phyloP scores from a whole-genome alignment of 2,329 filamentous ascomycete genomes.

The Paecilomyces niveus region DNA sequence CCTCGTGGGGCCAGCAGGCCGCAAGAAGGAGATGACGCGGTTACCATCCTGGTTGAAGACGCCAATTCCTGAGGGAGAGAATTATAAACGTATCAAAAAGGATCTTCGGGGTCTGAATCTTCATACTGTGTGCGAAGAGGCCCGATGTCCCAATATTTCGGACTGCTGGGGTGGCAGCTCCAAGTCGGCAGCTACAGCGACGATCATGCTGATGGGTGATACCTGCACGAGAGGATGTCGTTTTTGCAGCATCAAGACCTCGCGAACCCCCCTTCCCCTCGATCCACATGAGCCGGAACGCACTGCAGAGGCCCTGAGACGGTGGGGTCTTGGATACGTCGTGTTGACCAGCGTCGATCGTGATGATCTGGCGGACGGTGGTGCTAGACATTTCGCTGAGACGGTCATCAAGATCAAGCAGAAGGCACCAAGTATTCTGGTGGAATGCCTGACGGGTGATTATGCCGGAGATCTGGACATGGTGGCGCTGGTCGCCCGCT shows the following conservation, averaged over 20 bases:
- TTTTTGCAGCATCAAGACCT: constrained; percentile 96
- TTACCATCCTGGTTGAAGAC: constrained; percentile 95
- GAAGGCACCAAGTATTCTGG: constrained; percentile 47
- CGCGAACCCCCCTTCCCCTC: constrained; percentile 64
- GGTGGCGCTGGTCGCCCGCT: constrained; percentile 75
- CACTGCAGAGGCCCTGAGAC: constrained; percentile 81
- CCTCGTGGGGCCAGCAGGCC: constrained; percentile 53
- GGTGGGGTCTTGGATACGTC: constrained; percentile 95
- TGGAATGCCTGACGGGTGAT: constrained; percentile 60
- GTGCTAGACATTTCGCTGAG: constrained; percentile 83
- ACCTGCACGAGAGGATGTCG: constrained; percentile 94
- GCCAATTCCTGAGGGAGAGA: constrained; percentile 75
- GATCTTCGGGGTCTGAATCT: constrained; percentile 83
- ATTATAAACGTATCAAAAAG: constrained; percentile 91
- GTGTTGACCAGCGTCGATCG: constrained; percentile 91
- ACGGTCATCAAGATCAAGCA: constrained; percentile 91
- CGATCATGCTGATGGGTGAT: constrained; percentile 99
- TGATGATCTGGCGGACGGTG: constrained; percentile 84
- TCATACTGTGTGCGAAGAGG: constrained; percentile 97
- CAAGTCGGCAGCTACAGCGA: constrained; percentile 87
- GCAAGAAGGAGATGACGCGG: constrained; percentile 61
- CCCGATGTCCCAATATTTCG: constrained; percentile 91
- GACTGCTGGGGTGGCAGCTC: constrained; percentile 94
- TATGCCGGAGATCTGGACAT: constrained; percentile 79
- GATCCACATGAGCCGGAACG: constrained; percentile 96